Evolutionary conservation across 169 alveolate genomes (phyloP).

Genomic region (Plasmodium malariae): DNA sequence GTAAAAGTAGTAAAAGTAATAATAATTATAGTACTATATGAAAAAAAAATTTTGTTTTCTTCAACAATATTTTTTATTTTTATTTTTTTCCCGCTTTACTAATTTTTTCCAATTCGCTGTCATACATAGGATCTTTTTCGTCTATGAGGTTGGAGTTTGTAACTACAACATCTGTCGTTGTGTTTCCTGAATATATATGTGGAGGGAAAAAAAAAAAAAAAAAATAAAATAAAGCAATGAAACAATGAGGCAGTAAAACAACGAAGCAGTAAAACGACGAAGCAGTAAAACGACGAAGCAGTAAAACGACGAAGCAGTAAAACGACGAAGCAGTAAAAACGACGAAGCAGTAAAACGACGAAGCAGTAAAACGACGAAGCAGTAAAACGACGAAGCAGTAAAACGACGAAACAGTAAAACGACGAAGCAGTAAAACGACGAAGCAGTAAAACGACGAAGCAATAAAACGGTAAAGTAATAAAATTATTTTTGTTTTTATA

Average conservation of each 20-base stretch:
- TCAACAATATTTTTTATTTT: conserved; percentile 4
- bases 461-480: no score
- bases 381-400: no score
- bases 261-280: neutral
- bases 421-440: no score
- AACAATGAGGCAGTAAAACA: neutral
- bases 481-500: no score
- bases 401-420: no score
- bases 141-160: conserved; percentile 41
- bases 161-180: conserved; percentile 13
- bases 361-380: no score
- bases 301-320: no score
- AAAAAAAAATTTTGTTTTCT: conserved; percentile 1
- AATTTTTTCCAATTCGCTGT: conserved; percentile 45
- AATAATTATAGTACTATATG: neutral
- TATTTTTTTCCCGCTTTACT: conserved; percentile 29
- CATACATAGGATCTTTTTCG: conserved; percentile 77
- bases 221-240: no score
- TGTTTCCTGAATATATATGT: conserved; percentile 28
- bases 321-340: no score
- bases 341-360: no score
- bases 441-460: no score
- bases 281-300: no score
- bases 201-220: conserved; percentile 4
- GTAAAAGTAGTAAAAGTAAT: neutral